These are phyloP conservation scores for Phytophthora citrophthora DNA, from an alignment of 352 stramenopile genomes.

Conservation along the genomic window DNA sequence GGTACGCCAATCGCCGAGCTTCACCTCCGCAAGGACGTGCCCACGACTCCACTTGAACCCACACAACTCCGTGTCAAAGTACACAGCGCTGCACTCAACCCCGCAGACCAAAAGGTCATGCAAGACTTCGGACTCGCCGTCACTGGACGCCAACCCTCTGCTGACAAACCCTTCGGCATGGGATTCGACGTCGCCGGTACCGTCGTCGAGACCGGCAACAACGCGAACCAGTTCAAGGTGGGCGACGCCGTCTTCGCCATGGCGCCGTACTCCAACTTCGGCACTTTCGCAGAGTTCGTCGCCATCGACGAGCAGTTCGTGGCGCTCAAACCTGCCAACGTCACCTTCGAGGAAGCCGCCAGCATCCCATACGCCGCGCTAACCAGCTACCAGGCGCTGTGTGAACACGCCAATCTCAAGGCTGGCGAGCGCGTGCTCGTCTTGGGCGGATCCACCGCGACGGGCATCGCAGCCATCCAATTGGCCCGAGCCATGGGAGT, in stretches of 20 bases:
- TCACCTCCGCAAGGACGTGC: constrained; percentile 11
- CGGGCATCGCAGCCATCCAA: not conserved
- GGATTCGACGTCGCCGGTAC: constrained; percentile 45
- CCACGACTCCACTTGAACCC: constrained; percentile 5
- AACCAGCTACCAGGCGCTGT: constrained; percentile 36
- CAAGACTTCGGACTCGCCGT: constrained; percentile 29
- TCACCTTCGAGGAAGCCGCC: constrained; percentile 47
- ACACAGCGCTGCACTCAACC: constrained; percentile 58
- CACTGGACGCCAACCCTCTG: constrained; percentile 19
- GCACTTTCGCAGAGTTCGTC: constrained; percentile 44
- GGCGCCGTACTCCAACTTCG: constrained; percentile 2
- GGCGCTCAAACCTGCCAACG: constrained; percentile 37
- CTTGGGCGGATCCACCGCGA: constrained; percentile 52
- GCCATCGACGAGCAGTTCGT: constrained; percentile 24
- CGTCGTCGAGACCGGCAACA: constrained; percentile 37
- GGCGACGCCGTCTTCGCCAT: constrained; percentile 40
- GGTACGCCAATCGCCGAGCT: constrained; percentile 16
- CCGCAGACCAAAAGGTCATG: constrained; percentile 61
- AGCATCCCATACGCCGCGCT: constrained; percentile 24
- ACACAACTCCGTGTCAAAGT: constrained; percentile 64
- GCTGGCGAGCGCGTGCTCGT: constrained; percentile 42
- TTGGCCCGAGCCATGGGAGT: constrained; percentile 45
- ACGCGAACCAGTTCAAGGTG: constrained; percentile 28
- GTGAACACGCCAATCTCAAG: constrained; percentile 19
- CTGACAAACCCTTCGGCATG: constrained; percentile 31